A percentile compares a stretch with the other conserved stretches of the same genome.
These are phyloP conservation scores for Stephanodiscus minutulus DNA, from an alignment of 108 stramenopile genomes.

Conservation along the genomic window DNA sequence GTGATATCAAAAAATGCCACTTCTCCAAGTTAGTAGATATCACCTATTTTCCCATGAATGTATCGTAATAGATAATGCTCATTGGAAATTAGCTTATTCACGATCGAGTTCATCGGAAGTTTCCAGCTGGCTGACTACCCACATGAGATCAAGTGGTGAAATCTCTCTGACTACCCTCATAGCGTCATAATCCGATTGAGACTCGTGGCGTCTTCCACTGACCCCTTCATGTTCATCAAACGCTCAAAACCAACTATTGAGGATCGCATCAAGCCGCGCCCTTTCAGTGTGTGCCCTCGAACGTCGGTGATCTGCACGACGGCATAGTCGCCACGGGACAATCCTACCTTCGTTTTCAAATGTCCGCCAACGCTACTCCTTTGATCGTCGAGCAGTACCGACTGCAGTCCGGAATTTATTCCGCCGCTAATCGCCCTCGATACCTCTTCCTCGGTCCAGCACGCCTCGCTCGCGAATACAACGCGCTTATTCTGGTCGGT, in stretches of 20 bases:
- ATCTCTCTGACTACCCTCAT: neutral
- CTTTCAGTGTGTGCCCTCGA: conserved; percentile 81
- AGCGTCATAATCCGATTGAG: neutral
- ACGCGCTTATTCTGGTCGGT: conserved; percentile 87
- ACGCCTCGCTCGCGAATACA: conserved; percentile 50
- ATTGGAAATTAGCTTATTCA: too few species aligned
- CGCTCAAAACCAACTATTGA: conserved; percentile 45
- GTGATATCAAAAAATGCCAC: too few species aligned
- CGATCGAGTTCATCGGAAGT: too few species aligned
- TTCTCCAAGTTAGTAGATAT: too few species aligned
- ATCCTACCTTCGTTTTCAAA: conserved; percentile 34
- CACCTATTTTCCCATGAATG: too few species aligned
- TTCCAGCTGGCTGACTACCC: too few species aligned
- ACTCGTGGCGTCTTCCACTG: neutral
- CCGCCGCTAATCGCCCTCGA: neutral
- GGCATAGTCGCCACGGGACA: conserved; percentile 78
- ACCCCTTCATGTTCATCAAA: conserved; percentile 17
- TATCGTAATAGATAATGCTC: too few species aligned
- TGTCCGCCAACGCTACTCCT: neutral
- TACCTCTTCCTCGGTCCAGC: conserved; percentile 45
- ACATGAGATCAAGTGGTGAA: too few species aligned
- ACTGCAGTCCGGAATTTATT: conserved; percentile 3
- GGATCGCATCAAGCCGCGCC: conserved; percentile 66
- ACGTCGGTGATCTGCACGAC: conserved; percentile 77
- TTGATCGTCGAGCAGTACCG: neutral